These are phyloP conservation scores for Penicillium antarcticum DNA, from an alignment of 495 filamentous ascomycete species.

Conservation along the genomic window DNA sequence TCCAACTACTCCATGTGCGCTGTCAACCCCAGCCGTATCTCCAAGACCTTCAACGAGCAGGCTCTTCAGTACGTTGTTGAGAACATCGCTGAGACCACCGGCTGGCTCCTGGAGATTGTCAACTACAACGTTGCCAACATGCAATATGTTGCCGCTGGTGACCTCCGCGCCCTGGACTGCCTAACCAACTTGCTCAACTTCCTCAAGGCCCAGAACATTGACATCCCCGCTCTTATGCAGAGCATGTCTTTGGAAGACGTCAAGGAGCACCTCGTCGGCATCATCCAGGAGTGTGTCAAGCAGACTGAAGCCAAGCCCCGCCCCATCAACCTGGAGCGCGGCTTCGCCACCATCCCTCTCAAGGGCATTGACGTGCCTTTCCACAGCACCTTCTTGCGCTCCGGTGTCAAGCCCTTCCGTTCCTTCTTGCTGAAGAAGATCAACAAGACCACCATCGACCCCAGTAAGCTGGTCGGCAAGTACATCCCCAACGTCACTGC, in stretches of 20 bases:
- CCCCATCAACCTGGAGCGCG: constrained; percentile 84
- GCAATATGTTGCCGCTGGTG: constrained; percentile 98
- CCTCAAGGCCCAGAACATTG: constrained; percentile 91
- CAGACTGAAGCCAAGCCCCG: constrained; percentile 83
- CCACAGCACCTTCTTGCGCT: constrained; percentile 96
- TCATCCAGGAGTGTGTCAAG: constrained; percentile 80
- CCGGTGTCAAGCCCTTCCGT: constrained; percentile 97
- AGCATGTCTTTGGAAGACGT: constrained; percentile 79
- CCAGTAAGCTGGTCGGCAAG: constrained; percentile 92
- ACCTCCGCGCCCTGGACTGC: constrained; percentile 92
- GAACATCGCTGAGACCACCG: constrained; percentile 86
- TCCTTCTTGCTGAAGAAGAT: constrained; percentile 98
- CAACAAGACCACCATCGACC: constrained; percentile 96
- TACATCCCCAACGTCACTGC: constrained; percentile 99
- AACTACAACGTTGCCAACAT: constrained; percentile 98
- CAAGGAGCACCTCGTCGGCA: constrained; percentile 77
- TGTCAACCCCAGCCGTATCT: constrained; percentile 95
- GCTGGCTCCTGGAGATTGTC: constrained; percentile 96
- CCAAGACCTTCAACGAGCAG: constrained; percentile 95
- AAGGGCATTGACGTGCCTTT: constrained; percentile 97
- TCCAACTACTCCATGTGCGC: constrained; percentile 99
- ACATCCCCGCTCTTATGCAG: constrained; percentile 88
- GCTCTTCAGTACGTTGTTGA: constrained; percentile 93
- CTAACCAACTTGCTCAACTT: constrained; percentile 90
- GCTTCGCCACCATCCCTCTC: constrained; percentile 95